Evolutionary conservation across 2,329 filamentous ascomycete genomes (phyloP), one percentile per base, ranked within the genome.

Genomic region (Saccharata proteae): DNA sequence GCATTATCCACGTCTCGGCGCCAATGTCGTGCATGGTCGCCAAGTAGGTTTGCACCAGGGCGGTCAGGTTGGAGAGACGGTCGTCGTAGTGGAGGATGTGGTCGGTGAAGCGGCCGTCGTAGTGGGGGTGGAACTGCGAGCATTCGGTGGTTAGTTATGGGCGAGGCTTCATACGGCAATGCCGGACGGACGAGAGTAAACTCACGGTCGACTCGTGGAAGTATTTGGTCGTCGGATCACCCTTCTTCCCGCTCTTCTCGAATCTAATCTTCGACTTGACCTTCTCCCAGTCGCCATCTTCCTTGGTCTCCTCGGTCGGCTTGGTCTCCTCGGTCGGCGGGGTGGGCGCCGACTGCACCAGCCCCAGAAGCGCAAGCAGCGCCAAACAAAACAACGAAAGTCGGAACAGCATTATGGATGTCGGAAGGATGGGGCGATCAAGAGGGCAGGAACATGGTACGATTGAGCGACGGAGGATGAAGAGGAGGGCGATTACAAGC

Each of bases 1-100:
- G 71, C 67, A 74, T 74, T 35, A 76, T 65, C 71, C 71, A 76
- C 6, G 71, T 75, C 40, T 72, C 65, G 4, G 64, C 63, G 10
- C 67, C 64, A 18, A 74, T 60, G 30, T 65, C 58, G 24, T 60
- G 52, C 69, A 74, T 74, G 5, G 67, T 68, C 1, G 57, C 51
- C 3, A 73, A 55, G 41, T 74, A 75, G 2, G 68, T 65, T 40
- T 63, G 64, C 37, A 74, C 58, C 20, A 75, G 53, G 2, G 61
- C 54, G 13, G 58, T 61, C 12, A 75, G 57, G 36, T 69, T 58
- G 10, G 54, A 47, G 14, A 54, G 51, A 16, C 65, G 62, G 26
- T 65, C 52, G n/a, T 64, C 52, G 23, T 64, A 58, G 3, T 58
- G 49, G 2, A 74, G 51, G 4, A 54, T 44, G 5, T 48, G 35